These are phyloP conservation scores for Anisodus tanguticus DNA, from an alignment of 257 asterid species.

Conservation along the genomic window DNA sequence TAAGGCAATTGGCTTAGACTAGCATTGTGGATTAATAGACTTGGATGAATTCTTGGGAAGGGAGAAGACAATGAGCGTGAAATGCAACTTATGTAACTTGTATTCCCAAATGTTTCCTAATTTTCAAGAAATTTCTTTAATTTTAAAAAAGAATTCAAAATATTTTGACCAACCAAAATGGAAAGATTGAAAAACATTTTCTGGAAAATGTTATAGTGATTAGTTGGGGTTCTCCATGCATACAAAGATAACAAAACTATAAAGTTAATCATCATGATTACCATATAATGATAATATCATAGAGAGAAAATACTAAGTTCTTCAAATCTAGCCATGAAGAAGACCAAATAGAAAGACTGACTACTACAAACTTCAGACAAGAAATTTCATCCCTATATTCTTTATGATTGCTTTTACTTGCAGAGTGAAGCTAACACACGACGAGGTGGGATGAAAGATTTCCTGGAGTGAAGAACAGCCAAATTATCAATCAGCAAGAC, in stretches of 20 bases:
- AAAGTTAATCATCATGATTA: background rate
- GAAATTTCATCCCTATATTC: background rate
- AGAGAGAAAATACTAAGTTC: background rate
- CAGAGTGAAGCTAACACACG: conserved; percentile 83
- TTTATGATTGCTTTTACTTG: conserved; percentile 48
- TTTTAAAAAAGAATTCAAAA: background rate
- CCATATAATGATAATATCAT: background rate
- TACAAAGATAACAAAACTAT: background rate
- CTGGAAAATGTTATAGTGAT: background rate
- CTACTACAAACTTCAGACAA: background rate
- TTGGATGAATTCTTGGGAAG: background rate
- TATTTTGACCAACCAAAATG: background rate
- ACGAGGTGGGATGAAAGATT: conserved; percentile 74
- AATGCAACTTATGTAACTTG: background rate
- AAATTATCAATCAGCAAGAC: conserved; percentile 70
- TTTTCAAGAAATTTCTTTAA: background rate
- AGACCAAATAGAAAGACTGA: background rate
- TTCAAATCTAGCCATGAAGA: background rate
- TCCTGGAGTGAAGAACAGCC: conserved; percentile 87
- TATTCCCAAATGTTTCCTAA: background rate
- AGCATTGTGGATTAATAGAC: background rate
- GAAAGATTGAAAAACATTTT: background rate
- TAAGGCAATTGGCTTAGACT: background rate
- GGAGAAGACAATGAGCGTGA: background rate
- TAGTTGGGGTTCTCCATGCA: conserved; percentile 2